Conservation (phyloP, 805 yeast genomes). For the Brettanomyces nanus region DNA sequence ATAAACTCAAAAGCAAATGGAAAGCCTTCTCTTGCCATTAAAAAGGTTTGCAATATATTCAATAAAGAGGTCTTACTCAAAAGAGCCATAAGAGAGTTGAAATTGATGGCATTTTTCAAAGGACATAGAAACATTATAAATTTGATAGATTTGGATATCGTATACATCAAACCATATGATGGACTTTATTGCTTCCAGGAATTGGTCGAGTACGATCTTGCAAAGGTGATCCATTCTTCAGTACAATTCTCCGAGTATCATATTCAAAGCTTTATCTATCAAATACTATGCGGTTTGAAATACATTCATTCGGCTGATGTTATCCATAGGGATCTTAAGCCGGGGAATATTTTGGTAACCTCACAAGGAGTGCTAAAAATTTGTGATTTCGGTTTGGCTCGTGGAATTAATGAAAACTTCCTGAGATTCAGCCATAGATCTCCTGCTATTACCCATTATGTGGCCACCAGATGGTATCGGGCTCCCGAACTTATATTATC, state of each 20-base stretch:
- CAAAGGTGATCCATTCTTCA: conserved; percentile 68
- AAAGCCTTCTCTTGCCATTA: conserved; percentile 54
- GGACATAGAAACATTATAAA: conserved; percentile 82
- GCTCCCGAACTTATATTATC: conserved; percentile 84
- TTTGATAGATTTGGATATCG: conserved; percentile 66
- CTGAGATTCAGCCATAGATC: conserved; percentile 27
- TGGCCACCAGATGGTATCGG: conserved; percentile 92
- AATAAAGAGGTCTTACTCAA: conserved; percentile 57
- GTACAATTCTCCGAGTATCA: conserved; percentile 81
- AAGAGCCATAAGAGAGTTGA: conserved; percentile 78
- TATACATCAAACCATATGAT: conserved; percentile 57
- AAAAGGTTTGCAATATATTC: conserved; percentile 69
- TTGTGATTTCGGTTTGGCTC: conserved; percentile 89
- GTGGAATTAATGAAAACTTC: conserved; percentile 46
- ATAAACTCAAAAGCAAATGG: conserved; percentile 36
- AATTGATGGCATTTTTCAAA: conserved; percentile 69
- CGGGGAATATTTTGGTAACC: conserved; percentile 78
- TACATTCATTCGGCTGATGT: conserved; percentile 90
- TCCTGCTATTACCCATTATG: conserved; percentile 64
- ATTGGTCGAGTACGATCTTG: conserved; percentile 71
- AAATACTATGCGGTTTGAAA: conserved; percentile 76
- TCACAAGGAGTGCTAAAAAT: conserved; percentile 70
- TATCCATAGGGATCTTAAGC: conserved; percentile 87
- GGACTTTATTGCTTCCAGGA: conserved; percentile 91
- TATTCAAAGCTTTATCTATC: conserved; percentile 67